Evolutionary conservation across 768 basidiomycete genomes (phyloP).

Genomic region (Macrolepiota albuminosa): DNA sequence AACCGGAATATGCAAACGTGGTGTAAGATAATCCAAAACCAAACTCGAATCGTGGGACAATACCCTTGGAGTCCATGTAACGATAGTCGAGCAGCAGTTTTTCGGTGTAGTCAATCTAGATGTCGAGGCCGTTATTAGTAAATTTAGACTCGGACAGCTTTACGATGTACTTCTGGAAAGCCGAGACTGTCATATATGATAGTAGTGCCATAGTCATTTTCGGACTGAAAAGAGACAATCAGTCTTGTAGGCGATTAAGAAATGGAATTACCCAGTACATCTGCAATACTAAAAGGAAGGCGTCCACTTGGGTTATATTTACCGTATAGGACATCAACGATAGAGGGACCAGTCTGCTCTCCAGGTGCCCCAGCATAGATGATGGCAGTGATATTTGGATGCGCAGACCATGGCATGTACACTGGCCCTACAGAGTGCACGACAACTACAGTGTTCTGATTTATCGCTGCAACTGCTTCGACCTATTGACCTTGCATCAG

Average conservation of each 20-base stretch:
- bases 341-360: constrained; percentile 73
- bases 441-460: constrained; percentile 77
- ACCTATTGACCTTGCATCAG: constrained; percentile 27
- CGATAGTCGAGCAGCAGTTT: constrained; percentile 61
- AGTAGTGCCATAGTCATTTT: constrained; percentile 34
- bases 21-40: constrained; percentile 77
- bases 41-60: constrained; percentile 57
- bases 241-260: not conserved
- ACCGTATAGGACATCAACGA: constrained; percentile 80
- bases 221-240: constrained; percentile 23
- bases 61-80: constrained; percentile 50
- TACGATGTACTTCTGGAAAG: constrained; percentile 12
- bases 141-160: not conserved
- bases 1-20: constrained; percentile 56
- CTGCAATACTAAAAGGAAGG: constrained; percentile 72
- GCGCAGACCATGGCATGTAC: constrained; percentile 63
- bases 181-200: constrained; percentile 38
- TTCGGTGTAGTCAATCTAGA: constrained; percentile 64
- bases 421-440: constrained; percentile 76
- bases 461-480: constrained; percentile 56
- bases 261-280: constrained; percentile 27
- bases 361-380: constrained; percentile 54
- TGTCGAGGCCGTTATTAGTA: not conserved
- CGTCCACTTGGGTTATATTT: constrained; percentile 70
- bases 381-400: constrained; percentile 71